Evolutionary conservation across 257 asterid species (phyloP).

Genomic region (Solanum microdontum): DNA sequence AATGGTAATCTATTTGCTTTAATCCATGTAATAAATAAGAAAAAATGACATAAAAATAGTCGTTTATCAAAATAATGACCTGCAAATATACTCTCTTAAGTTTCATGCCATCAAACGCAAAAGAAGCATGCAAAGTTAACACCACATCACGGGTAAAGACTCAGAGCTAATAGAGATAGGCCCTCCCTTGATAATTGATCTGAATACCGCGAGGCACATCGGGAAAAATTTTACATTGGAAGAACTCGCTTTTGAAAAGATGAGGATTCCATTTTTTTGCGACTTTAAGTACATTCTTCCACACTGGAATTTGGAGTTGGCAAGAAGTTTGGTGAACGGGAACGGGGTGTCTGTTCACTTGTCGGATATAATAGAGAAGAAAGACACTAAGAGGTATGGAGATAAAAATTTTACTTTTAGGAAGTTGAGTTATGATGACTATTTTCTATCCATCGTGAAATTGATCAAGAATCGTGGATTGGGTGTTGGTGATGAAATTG

Average conservation of each 20-base stretch:
- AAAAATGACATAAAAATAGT: too few species aligned
- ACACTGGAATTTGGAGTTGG: conserved; percentile 31
- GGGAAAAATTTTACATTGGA: too few species aligned
- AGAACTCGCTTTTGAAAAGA: neutral
- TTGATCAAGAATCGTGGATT: conserved; percentile 9
- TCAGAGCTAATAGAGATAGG: neutral
- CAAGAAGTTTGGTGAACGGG: conserved; percentile 18
- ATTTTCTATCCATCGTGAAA: conserved; percentile 8
- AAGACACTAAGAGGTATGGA: conserved; percentile 3
- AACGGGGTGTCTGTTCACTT: conserved; percentile 1
- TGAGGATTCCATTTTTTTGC: neutral
- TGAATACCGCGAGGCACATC: neutral
- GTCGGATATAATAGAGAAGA: conserved; percentile 38
- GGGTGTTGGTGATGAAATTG: conserved; percentile 31
- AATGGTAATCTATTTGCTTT: too few species aligned
- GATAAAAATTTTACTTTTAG: conserved; percentile 6
- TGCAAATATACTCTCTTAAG: too few species aligned
- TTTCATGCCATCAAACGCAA: neutral
- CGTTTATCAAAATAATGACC: too few species aligned
- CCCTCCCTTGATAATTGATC: neutral
- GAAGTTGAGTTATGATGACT: conserved; percentile 12
- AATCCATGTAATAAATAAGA: neutral
- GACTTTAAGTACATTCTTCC: conserved; percentile 11
- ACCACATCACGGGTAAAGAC: too few species aligned
- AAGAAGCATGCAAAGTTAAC: neutral